phyloP scores from a whole-genome alignment of 1,139 yeast species.

The Taiozyma sp. region DNA sequence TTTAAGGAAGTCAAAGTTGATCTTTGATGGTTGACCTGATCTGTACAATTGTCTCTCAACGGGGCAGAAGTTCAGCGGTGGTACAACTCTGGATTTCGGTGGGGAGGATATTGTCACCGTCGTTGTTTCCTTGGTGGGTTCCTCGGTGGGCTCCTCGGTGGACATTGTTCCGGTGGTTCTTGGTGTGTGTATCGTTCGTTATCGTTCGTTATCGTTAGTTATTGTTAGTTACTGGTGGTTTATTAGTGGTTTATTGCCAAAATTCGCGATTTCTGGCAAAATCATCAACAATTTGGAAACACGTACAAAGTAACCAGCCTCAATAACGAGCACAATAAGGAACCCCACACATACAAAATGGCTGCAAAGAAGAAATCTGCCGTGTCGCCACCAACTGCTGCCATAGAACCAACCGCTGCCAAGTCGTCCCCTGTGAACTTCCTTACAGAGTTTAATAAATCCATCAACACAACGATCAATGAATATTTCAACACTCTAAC shows the following conservation, averaged over 20 bases:
- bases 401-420: not conserved
- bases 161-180: no score
- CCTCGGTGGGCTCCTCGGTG: no score
- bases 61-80: slow-evolving; percentile 93
- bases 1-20: slow-evolving; percentile 79
- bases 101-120: slow-evolving; percentile 25
- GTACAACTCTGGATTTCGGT: slow-evolving; percentile 69
- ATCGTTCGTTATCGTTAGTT: no score
- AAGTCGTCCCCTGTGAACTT: not conserved
- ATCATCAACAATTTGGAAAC: no score
- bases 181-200: no score
- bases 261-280: no score
- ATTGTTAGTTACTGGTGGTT: no score
- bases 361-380: not conserved
- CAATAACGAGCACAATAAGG: no score
- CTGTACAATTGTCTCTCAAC: slow-evolving; percentile 84
- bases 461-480: slow-evolving; percentile 34
- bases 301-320: no score
- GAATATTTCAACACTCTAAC: slow-evolving; percentile 33
- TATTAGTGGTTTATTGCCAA: no score
- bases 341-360: not conserved
- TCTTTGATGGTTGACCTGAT: slow-evolving; percentile 95
- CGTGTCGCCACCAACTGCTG: not conserved
- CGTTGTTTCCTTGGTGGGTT: not conserved
- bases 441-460: slow-evolving; percentile 41